Evolutionary conservation across 1,139 yeast genomes (phyloP).

Genomic region (Saccharomyces hybrid): DNA sequence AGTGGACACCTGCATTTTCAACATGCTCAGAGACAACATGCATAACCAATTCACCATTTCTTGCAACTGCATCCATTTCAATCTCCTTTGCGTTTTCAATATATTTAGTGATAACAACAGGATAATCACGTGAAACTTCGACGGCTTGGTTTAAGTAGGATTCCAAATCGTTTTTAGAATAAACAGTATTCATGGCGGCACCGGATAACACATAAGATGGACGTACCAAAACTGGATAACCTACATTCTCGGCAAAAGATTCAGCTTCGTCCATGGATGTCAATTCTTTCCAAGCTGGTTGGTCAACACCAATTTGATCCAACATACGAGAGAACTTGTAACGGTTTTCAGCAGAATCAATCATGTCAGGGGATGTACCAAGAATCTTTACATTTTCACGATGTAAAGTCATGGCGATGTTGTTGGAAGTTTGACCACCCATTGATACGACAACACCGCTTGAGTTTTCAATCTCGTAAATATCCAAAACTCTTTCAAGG

Average conservation of each 20-base stretch:
- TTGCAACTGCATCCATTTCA: constrained; percentile 98
- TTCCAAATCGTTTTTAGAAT: constrained; percentile 82
- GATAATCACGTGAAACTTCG: constrained; percentile 95
- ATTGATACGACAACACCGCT: constrained; percentile 91
- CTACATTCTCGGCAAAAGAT: constrained; percentile 80
- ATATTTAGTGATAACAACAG: constrained; percentile 94
- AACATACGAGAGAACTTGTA: constrained; percentile 97
- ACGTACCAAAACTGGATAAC: constrained; percentile 94
- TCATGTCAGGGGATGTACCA: constrained; percentile 98
- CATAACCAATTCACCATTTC: constrained; percentile 89
- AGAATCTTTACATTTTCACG: constrained; percentile 92
- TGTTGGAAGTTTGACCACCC: constrained; percentile 99
- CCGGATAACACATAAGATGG: constrained; percentile 97
- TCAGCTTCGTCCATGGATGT: constrained; percentile 93
- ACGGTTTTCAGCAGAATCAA: constrained; percentile 96
- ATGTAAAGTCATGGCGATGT: constrained; percentile 88
- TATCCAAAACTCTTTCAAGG: constrained; percentile 90
- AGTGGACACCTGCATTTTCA: constrained; percentile 98
- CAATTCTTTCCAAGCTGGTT: constrained; percentile 98
- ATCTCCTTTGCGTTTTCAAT: constrained; percentile 97
- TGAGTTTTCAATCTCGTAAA: constrained; percentile 86
- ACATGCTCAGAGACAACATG: constrained; percentile 98
- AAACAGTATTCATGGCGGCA: constrained; percentile 98
- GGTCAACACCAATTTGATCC: constrained; percentile 95
- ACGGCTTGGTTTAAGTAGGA: constrained; percentile 88